These are phyloP conservation scores for Xanthoconium separans DNA, from an alignment of 1,284 basidiomycete species.

Conservation along the genomic window DNA sequence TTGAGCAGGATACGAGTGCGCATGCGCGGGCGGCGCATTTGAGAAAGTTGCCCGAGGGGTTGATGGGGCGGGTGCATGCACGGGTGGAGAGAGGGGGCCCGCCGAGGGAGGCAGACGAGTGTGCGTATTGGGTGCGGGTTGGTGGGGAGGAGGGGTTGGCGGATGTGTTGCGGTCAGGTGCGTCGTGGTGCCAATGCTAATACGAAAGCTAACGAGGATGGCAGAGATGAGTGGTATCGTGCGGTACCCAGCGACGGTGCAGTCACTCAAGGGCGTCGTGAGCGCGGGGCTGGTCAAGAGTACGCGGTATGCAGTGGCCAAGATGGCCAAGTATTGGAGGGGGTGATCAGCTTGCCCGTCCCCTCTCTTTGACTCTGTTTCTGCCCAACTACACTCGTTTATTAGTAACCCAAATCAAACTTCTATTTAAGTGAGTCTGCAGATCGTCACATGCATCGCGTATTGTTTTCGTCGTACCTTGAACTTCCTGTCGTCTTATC, in stretches of 20 bases:
- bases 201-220: not conserved
- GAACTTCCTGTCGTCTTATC: not conserved
- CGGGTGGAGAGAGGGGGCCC: slow-evolving; percentile 25
- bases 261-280: slow-evolving; percentile 83
- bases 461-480: no score
- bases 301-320: slow-evolving; percentile 69
- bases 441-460: no score
- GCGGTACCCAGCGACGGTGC: slow-evolving; percentile 77
- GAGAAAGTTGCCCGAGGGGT: slow-evolving; percentile 69
- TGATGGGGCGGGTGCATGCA: slow-evolving; percentile 55
- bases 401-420: no score
- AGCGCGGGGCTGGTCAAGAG: slow-evolving; percentile 84
- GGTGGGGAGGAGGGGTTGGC: slow-evolving; percentile 64
- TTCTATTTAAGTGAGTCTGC: no score
- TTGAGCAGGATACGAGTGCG: slow-evolving; percentile 71
- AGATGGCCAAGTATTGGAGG: slow-evolving; percentile 83
- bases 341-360: no score
- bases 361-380: no score
- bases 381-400: slow-evolving; percentile 8
- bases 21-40: slow-evolving; percentile 71
- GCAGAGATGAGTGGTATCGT: slow-evolving; percentile 80
- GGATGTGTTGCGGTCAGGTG: slow-evolving; percentile 59
- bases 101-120: slow-evolving; percentile 57
- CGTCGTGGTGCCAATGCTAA: slow-evolving; percentile 16
- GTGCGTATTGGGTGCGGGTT: slow-evolving; percentile 72